Percentiles rank a stretch among this genome's conserved stretches.
Evolutionary conservation across 1,139 yeast species (phyloP).

Genomic region (Pichia sp.): DNA sequence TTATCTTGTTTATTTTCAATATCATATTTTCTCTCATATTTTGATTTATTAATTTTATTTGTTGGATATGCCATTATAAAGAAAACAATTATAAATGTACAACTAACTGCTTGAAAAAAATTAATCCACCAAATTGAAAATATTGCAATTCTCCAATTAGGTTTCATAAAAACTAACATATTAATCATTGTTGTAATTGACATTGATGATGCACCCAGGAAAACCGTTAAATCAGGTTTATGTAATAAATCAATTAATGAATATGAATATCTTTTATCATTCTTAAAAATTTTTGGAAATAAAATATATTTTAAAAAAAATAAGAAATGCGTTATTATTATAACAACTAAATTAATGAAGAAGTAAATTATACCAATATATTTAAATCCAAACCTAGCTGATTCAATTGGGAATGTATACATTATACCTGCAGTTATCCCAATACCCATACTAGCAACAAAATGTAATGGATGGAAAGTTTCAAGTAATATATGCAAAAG

Average conservation of each 20-base stretch:
- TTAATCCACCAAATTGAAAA: conserved; percentile 70
- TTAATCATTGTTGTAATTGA: conserved; percentile 62
- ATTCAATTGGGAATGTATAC: conserved; percentile 57
- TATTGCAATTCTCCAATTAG: conserved; percentile 36
- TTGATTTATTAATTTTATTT: conserved; percentile 31
- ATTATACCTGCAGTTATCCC: conserved; percentile 63
- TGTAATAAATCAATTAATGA: conserved; percentile 32
- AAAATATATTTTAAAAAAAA: conserved; percentile 36
- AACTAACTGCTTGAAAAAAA: conserved; percentile 41
- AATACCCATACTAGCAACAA: conserved; percentile 76
- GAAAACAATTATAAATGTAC: conserved; percentile 5
- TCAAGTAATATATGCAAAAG: conserved; percentile 17
- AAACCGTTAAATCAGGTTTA: conserved; percentile 41
- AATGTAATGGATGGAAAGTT: conserved; percentile 52
- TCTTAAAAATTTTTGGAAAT: conserved; percentile 18
- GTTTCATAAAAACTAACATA: conserved; percentile 35
- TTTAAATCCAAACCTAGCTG: conserved; percentile 26
- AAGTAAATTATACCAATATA: conserved; percentile 46
- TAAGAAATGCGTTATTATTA: conserved; percentile 36
- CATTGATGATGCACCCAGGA: conserved; percentile 77
- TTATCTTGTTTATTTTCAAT: conserved; percentile 28
- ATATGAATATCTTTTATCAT: conserved; percentile 28
- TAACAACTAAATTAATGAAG: conserved; percentile 46
- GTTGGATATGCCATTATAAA: conserved; percentile 6
- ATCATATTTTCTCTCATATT: conserved; percentile 29